phyloP scores from a whole-genome alignment of 73 alveolate genomes.

The Halteria grandinella region DNA sequence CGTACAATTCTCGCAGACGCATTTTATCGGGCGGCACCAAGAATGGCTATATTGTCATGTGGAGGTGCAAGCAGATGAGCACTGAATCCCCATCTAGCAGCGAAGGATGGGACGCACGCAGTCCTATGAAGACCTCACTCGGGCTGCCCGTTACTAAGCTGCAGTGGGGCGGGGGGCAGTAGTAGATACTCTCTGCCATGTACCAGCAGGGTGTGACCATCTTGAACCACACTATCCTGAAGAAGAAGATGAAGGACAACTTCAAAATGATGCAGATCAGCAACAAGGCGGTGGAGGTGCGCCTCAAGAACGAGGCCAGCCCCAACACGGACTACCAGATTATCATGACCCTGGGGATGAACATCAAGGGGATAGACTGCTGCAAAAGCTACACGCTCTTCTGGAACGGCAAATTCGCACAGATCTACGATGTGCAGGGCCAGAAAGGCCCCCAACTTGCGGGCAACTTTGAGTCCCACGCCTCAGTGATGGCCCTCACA shows the following conservation, averaged over 20 bases:
- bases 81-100: conserved; percentile 88
- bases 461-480: conserved; percentile 80
- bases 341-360: conserved; percentile 78
- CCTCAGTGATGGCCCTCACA: conserved; percentile 86
- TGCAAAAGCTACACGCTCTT: conserved; percentile 76
- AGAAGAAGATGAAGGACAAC: conserved; percentile 89
- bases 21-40: conserved; percentile 94
- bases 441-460: conserved; percentile 59
- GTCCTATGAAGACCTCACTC: conserved; percentile 79
- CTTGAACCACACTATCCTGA: conserved; percentile 86
- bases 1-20: conserved; percentile 86
- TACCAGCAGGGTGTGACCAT: conserved; percentile 78
- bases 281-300: conserved; percentile 87
- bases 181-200: conserved; percentile 84
- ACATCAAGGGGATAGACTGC: conserved; percentile 93
- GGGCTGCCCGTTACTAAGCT: conserved; percentile 70
- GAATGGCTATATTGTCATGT: conserved; percentile 93
- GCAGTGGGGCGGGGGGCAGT: conserved; percentile 87
- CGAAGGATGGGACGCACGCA: conserved; percentile 97
- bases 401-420: conserved; percentile 91
- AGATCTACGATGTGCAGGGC: conserved; percentile 85
- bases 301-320: conserved; percentile 69
- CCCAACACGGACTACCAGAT: conserved; percentile 76
- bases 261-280: conserved; percentile 89
- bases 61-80: conserved; percentile 93